Evolutionary conservation across 768 basidiomycete species (phyloP), one percentile per base, ranked within the genome.

Genomic region (Aureoboletus auriporus): DNA sequence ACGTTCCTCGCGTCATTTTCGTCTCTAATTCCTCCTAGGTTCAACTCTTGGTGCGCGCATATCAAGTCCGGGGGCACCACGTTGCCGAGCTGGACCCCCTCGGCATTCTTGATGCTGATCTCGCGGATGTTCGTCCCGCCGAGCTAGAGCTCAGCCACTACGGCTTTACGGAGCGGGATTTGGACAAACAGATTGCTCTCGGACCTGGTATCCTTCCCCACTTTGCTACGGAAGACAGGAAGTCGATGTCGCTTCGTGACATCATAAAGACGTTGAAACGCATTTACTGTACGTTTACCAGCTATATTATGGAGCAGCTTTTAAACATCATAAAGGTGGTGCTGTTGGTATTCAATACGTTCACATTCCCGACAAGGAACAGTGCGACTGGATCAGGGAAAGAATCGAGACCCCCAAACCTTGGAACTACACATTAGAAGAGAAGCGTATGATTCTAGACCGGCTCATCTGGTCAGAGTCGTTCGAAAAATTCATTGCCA

Each of bases 381-480:
- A 99, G 66, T 99, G 96, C 64, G 94, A 99, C 71, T 99, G 96
- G 96, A 94, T 99, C 60, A 80, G 96, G 56, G 92, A 93, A 64
- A 89, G 96, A 50, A 77, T 98, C 39, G 96, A 99, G 69, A 84
- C 86, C 13, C 96, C 96, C 1, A 86, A 89, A 60, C 95, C 95
- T 7, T 97, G 93, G 93, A 92, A 93, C 61, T 99, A 98, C 72
- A 90, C 89, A 44, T 80, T 94, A 44, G 96, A 99, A 60, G 96
- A 99, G 75, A 99, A 98, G 72, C 86, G 93, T 40, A 94, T 98
- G 90, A 94, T 99, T 55, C 82, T 99, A 47, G 96, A 99, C 72
- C 90, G 96, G 52, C 86, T 97, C 59, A 97, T 98, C 66, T 99
- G 96, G 96, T 98, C 95, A n/a, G 96, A 98, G 61, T 88, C 90